Evolutionary conservation across 1,284 basidiomycete genomes (phyloP).

Genomic region (Leccinum solheimii): DNA sequence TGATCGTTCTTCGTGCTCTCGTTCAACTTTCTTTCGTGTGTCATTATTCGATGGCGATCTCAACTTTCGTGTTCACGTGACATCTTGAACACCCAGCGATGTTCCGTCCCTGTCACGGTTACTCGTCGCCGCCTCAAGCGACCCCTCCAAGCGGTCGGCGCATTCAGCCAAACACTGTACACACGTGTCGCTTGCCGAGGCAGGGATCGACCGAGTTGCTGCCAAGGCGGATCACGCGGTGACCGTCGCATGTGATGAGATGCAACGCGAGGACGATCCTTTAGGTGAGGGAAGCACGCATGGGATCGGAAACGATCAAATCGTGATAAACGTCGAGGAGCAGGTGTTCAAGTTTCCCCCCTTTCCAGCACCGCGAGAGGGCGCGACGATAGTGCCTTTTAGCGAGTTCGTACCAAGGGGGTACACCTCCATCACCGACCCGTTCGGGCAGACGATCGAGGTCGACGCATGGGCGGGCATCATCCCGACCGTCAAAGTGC

Average conservation of each 20-base stretch:
- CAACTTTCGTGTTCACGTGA: neutral
- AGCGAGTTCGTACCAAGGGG: too few relatives aligned
- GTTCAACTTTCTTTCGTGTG: neutral
- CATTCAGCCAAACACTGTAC: conserved; percentile 63
- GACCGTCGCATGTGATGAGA: conserved; percentile 67
- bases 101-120: conserved; percentile 90
- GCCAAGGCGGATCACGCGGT: conserved; percentile 69
- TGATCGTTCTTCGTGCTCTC: neutral
- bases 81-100: conserved; percentile 53
- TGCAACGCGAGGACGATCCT: conserved; percentile 45
- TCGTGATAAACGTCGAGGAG: too few relatives aligned
- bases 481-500: conserved; percentile 42
- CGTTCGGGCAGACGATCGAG: too few relatives aligned
- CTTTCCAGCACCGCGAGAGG: too few relatives aligned
- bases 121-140: conserved; percentile 82
- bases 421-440: too few relatives aligned
- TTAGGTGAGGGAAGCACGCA: too few relatives aligned
- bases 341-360: too few relatives aligned
- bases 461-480: too few relatives aligned
- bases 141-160: conserved; percentile 59
- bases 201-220: conserved; percentile 79
- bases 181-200: conserved; percentile 82
- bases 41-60: neutral
- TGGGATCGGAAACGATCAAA: too few relatives aligned
- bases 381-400: too few relatives aligned